Percentiles rank a stretch among this genome's conserved stretches.
These are phyloP conservation scores for Sclerotinia borealis DNA, from an alignment of 2,329 filamentous ascomycete species.

Conservation along the genomic window DNA sequence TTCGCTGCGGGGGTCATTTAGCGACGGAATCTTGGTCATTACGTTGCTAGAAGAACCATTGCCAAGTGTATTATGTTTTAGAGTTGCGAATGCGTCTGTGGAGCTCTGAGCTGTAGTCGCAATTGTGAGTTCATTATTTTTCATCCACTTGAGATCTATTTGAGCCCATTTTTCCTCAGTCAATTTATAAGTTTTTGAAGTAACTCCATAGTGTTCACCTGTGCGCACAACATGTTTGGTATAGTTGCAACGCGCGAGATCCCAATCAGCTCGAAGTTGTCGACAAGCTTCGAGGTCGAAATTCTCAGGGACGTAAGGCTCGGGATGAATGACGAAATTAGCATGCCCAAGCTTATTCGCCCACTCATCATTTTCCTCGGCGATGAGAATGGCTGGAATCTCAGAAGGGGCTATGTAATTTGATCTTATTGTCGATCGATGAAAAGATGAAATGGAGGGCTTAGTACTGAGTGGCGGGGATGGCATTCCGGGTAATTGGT, in stretches of 20 bases:
- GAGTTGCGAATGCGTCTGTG: constrained; percentile 38
- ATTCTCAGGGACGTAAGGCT: constrained; percentile 65
- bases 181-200: constrained; percentile 79
- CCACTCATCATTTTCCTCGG: constrained; percentile 74
- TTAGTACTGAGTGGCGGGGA: constrained; percentile 72
- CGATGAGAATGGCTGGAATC: constrained; percentile 60
- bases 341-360: constrained; percentile 80
- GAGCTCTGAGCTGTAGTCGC: constrained; percentile 40
- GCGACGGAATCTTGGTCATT: constrained; percentile 59
- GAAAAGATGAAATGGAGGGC: constrained; percentile 72
- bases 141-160: constrained; percentile 69
- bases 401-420: constrained; percentile 45
- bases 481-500: constrained; percentile 43
- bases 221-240: constrained; percentile 83
- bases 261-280: constrained; percentile 73
- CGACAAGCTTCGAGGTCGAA: constrained; percentile 51
- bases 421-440: constrained; percentile 38
- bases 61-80: constrained; percentile 40
- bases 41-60: constrained; percentile 41
- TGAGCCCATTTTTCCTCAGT: constrained; percentile 86
- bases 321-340: constrained; percentile 82
- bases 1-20: constrained; percentile 58
- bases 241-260: constrained; percentile 76
- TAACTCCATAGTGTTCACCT: constrained; percentile 83
- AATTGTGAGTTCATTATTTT: constrained; percentile 60